These are phyloP conservation scores for Fusarium hostae DNA, from an alignment of 2,329 filamentous ascomycete species.

Conservation along the genomic window DNA sequence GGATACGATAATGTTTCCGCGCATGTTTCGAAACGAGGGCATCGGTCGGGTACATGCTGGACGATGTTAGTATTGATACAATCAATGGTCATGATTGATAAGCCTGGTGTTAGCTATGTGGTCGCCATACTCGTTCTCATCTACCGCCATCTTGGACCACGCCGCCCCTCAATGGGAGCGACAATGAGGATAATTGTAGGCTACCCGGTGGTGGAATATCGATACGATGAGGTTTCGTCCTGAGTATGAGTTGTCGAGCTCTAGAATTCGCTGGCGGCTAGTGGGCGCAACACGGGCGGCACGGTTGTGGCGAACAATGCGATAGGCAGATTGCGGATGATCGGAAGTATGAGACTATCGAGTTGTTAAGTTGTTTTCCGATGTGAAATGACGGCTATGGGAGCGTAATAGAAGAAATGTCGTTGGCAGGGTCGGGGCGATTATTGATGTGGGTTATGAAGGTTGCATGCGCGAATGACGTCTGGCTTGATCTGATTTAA, in stretches of 20 bases:
- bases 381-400: not conserved
- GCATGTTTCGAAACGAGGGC: slow-evolving; percentile 68
- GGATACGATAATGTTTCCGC: slow-evolving; percentile 74
- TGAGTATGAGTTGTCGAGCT: slow-evolving; percentile 10
- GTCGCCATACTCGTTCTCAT: slow-evolving; percentile 61
- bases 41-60: slow-evolving; percentile 73
- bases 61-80: slow-evolving; percentile 15
- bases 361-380: not conserved
- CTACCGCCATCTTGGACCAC: slow-evolving; percentile 61
- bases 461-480: slow-evolving; percentile 41
- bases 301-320: not conserved
- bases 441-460: slow-evolving; percentile 32
- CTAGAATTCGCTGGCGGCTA: slow-evolving; percentile 5
- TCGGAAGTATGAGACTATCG: not conserved
- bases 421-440: slow-evolving; percentile 4
- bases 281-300: slow-evolving; percentile 12
- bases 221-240: slow-evolving; percentile 11
- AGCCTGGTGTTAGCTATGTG: not conserved
- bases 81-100: slow-evolving; percentile 26
- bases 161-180: slow-evolving; percentile 31
- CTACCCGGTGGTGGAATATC: slow-evolving; percentile 15
- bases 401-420: slow-evolving; percentile 1
- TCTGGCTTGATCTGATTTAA: slow-evolving; percentile 38
- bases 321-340: not conserved
- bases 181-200: slow-evolving; percentile 18